A percentile compares a stretch with the other conserved stretches of the same genome.
Conservation (phyloP, 2,329 filamentous ascomycete species). For the Aureobasidium sp. region DNA sequence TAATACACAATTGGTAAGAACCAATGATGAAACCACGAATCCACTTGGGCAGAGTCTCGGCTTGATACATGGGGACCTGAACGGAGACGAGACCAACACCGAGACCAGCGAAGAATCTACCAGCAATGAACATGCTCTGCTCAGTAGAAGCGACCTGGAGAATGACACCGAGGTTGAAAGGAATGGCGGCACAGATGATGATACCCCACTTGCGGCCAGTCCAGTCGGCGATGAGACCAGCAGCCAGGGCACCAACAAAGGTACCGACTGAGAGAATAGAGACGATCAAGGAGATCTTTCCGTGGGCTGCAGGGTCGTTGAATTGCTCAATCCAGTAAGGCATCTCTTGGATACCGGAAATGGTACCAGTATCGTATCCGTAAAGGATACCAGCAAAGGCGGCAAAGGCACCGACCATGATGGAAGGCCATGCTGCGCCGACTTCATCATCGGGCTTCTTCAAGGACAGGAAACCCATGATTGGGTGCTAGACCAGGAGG, state of each 20-base stretch:
- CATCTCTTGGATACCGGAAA: conserved; percentile 14
- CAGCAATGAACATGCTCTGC: conserved; percentile 17
- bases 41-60: conserved; percentile 63
- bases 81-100: conserved; percentile 46
- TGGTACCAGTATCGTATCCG: conserved; percentile 12
- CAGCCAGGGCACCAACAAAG: conserved; percentile 18
- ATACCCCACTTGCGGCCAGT: conserved; percentile 63
- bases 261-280: conserved; percentile 21
- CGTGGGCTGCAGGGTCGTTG: conserved; percentile 8
- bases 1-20: conserved; percentile 72
- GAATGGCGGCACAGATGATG: conserved; percentile 53
- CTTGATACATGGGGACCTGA: conserved; percentile 69
- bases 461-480: conserved; percentile 31
- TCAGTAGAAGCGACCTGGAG: conserved; percentile 18
- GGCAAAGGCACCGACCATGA: conserved; percentile 31
- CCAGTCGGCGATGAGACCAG: conserved; percentile 64
- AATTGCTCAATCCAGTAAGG: conserved; percentile 16
- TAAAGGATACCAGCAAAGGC: conserved; percentile 28
- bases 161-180: conserved; percentile 20
- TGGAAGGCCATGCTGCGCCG: conserved; percentile 37
- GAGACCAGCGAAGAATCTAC: conserved; percentile 18
- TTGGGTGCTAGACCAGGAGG: neutral
- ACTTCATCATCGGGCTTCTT: conserved; percentile 35
- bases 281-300: conserved; percentile 18
- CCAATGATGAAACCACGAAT: conserved; percentile 67